Conservation (phyloP, 2,329 filamentous ascomycete genomes). For the Botryosphaeria agaves region DNA sequence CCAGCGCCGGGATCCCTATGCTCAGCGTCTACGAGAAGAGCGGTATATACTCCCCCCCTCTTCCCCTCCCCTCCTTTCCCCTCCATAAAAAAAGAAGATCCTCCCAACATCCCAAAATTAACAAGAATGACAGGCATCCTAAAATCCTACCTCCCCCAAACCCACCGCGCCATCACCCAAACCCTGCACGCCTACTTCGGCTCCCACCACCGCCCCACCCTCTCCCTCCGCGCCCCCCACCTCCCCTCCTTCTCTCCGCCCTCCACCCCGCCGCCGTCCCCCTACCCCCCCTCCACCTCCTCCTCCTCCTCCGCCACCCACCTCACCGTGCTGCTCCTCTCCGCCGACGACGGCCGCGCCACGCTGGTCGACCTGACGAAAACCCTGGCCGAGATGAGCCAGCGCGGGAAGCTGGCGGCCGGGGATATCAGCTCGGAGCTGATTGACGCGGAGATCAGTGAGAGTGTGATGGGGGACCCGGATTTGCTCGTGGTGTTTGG, state of each 20-base stretch:
- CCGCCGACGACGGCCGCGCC: slow-evolving; percentile 74
- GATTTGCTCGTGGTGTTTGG: slow-evolving; percentile 80
- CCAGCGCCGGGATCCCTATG: slow-evolving; percentile 71
- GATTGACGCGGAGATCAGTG: slow-evolving; percentile 72
- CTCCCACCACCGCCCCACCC: slow-evolving; percentile 41
- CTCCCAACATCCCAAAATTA: too few relatives aligned
- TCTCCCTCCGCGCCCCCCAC: slow-evolving; percentile 59
- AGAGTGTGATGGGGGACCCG: slow-evolving; percentile 69
- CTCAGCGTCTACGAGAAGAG: slow-evolving; percentile 86
- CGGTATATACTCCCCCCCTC: too few relatives aligned
- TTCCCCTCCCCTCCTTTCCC: too few relatives aligned
- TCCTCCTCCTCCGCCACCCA: slow-evolving; percentile 13
- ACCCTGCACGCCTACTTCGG: slow-evolving; percentile 85
- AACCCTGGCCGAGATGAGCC: slow-evolving; percentile 88
- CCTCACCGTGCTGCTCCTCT: slow-evolving; percentile 60
- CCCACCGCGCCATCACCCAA: slow-evolving; percentile 60
- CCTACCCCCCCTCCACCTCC: slow-evolving; percentile 9
- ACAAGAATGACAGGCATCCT: slow-evolving; percentile 55
- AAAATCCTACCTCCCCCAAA: slow-evolving; percentile 75
- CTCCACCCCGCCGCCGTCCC: slow-evolving; percentile 20
- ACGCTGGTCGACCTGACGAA: slow-evolving; percentile 92
- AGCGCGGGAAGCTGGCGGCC: slow-evolving; percentile 65
- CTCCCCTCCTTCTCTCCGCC: slow-evolving; percentile 38
- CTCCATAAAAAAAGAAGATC: too few relatives aligned
- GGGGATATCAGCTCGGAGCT: slow-evolving; percentile 72